Conservation (phyloP, 305 asterid genomes). For the Fraxinus dipetala region DNA sequence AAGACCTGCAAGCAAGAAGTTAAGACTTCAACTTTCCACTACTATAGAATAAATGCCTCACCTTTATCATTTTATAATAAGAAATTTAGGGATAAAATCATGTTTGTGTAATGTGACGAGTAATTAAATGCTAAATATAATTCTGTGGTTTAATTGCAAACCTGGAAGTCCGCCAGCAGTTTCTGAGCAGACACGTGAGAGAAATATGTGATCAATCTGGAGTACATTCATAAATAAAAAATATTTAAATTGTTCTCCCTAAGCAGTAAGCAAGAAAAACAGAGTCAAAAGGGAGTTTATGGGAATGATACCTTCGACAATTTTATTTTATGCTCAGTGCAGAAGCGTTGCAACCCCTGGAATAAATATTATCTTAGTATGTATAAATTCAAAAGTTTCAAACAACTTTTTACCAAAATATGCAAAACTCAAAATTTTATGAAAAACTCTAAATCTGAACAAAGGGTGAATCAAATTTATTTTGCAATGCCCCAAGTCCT, state of each 20-base stretch:
- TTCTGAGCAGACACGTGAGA: slow-evolving; percentile 98
- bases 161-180: slow-evolving; percentile 99
- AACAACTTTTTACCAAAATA: slow-evolving; percentile 6
- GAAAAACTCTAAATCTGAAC: background rate
- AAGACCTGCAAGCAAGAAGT: slow-evolving; percentile 54
- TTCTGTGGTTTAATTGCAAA: slow-evolving; percentile 23
- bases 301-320: slow-evolving; percentile 63
- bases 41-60: background rate
- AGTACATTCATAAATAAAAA: slow-evolving; percentile 17
- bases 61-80: background rate
- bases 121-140: background rate
- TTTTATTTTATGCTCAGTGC: slow-evolving; percentile 85
- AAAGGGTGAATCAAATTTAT: background rate
- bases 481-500: no score
- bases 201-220: slow-evolving; percentile 95
- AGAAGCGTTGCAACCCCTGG: slow-evolving; percentile 93
- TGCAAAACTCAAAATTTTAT: background rate
- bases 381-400: slow-evolving; percentile 4
- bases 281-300: background rate
- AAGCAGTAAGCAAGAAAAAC: background rate
- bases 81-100: background rate
- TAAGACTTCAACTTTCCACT: background rate
- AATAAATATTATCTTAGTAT: slow-evolving; percentile 14
- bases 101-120: background rate
- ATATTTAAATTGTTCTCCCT: background rate